A percentile compares a stretch with the other conserved stretches of the same genome.
These are phyloP conservation scores for Phytophthora sojae DNA, from an alignment of 352 stramenopile genomes.

Conservation along the genomic window DNA sequence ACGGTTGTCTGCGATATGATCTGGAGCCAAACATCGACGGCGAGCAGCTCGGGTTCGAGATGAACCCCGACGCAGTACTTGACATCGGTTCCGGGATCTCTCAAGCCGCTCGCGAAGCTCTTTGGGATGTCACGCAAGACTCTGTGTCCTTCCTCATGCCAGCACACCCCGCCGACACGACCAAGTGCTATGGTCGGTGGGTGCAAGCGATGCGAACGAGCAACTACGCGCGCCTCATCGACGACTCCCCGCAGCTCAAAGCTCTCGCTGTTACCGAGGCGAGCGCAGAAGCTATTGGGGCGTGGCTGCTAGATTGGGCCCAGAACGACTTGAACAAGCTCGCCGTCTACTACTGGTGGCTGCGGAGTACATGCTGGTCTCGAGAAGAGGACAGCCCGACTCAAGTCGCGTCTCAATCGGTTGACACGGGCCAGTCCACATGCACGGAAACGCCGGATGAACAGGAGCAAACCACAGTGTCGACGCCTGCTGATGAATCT, in stretches of 20 bases:
- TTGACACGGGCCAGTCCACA: constrained; percentile 9
- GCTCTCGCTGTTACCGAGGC: constrained; percentile 29
- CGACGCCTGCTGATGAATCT: constrained; percentile 33
- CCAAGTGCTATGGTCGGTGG: constrained; percentile 52
- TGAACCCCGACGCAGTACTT: constrained; percentile 47
- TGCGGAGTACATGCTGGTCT: constrained; percentile 48
- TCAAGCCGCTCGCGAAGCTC: constrained; percentile 16
- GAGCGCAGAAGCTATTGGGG: constrained; percentile 32
- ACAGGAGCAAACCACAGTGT: constrained; percentile 27
- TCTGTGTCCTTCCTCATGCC: constrained; percentile 50
- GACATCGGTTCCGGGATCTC: constrained; percentile 42
- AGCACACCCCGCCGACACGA: constrained; percentile 38
- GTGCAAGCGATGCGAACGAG: constrained; percentile 44
- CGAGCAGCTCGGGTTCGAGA: constrained; percentile 66
- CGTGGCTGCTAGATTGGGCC: constrained; percentile 51
- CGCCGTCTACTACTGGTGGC: constrained; percentile 64
- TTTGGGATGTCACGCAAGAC: constrained; percentile 32
- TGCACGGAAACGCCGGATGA: constrained; percentile 47
- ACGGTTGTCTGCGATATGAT: constrained; percentile 58
- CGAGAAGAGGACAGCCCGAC: constrained; percentile 36
- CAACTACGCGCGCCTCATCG: constrained; percentile 30
- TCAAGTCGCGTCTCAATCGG: constrained; percentile 12
- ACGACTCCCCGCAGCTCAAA: constrained; percentile 17
- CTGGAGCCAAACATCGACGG: constrained; percentile 63
- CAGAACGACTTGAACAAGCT: constrained; percentile 51